phyloP scores from a whole-genome alignment of 2,329 filamentous ascomycete species.

The Cladosporium phlei region DNA sequence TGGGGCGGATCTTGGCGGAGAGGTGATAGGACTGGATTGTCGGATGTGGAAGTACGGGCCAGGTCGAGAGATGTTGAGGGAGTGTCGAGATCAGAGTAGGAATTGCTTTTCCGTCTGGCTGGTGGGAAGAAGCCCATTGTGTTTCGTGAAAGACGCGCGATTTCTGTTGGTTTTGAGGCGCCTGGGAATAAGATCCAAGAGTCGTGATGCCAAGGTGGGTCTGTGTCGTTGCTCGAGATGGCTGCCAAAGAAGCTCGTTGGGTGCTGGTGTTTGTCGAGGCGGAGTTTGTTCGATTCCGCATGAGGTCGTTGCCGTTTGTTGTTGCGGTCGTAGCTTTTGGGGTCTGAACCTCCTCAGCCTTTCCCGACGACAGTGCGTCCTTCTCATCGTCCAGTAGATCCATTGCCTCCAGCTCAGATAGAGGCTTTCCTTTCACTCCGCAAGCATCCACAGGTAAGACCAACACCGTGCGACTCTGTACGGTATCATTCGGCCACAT shows the following conservation, averaged over 20 bases:
- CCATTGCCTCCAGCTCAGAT: constrained; percentile 31
- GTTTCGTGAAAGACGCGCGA: constrained; percentile 75
- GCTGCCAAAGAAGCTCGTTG: constrained; percentile 32
- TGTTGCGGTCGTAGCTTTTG: constrained; percentile 22
- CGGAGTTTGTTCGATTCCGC: constrained; percentile 35
- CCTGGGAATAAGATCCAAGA: constrained; percentile 82
- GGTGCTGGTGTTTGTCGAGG: constrained; percentile 31
- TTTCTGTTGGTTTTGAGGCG: constrained; percentile 67
- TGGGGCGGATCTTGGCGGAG: constrained; percentile 33
- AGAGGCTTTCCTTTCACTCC: constrained; percentile 68
- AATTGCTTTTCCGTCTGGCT: constrained; percentile 77
- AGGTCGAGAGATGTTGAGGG: constrained; percentile 63
- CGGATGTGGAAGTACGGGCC: constrained; percentile 41
- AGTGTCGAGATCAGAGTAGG: constrained; percentile 57
- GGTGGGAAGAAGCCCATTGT: constrained; percentile 89
- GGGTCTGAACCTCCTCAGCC: constrained; percentile 35
- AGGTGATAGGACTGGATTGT: constrained; percentile 30
- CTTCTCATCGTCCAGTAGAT: constrained; percentile 28
- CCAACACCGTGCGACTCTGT: constrained; percentile 73
- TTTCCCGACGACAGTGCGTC: constrained; percentile 27
- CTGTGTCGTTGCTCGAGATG: constrained; percentile 47
- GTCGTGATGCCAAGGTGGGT: constrained; percentile 76
- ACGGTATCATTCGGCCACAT: constrained; percentile 93
- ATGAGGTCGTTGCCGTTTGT: constrained; percentile 18
- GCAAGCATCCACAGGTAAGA: constrained; percentile 86